Evolutionary conservation across 2,329 filamentous ascomycete species (phyloP).

Genomic region (Xylaria sp.): DNA sequence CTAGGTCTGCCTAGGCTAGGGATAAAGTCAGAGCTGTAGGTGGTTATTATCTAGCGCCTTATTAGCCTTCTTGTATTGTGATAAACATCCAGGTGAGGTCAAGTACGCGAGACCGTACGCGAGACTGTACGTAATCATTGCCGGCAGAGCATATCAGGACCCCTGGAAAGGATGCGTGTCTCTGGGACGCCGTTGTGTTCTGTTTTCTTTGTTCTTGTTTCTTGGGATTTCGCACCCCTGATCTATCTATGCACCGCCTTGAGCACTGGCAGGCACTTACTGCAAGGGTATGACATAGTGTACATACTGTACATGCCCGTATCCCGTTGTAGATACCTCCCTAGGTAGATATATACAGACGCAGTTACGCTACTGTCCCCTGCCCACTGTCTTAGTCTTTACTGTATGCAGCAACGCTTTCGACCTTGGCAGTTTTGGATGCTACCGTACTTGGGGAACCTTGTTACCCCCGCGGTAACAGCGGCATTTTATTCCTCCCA

Average conservation of each 20-base stretch:
- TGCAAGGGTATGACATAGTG: background rate
- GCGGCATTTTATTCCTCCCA: conserved; percentile 5
- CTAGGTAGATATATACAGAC: background rate
- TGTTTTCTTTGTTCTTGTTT: conserved; percentile 12
- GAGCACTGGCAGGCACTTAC: background rate
- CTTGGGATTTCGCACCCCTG: conserved; percentile 22
- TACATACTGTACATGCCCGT: background rate
- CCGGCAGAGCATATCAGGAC: conserved; percentile 22
- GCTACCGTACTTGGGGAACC: conserved; percentile 8
- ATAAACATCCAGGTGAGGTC: conserved; percentile 26
- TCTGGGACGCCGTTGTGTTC: conserved; percentile 11
- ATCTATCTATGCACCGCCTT: background rate
- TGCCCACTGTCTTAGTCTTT: background rate
- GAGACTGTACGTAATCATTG: conserved; percentile 14
- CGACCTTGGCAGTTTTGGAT: conserved; percentile 16
- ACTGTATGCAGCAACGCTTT: conserved; percentile 8
- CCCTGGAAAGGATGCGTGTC: conserved; percentile 32
- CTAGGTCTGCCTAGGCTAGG: no score
- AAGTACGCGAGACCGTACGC: conserved; percentile 18
- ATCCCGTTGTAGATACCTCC: background rate
- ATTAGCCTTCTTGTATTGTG: conserved; percentile 15
- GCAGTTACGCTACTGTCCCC: background rate
- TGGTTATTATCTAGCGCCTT: conserved; percentile 10
- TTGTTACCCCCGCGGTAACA: conserved; percentile 19
- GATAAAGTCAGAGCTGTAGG: conserved; percentile 2